A percentile compares a stretch with the other conserved stretches of the same genome.
phyloP scores from a whole-genome alignment of 169 alveolate genomes.

The Plasmodium yoelii region DNA sequence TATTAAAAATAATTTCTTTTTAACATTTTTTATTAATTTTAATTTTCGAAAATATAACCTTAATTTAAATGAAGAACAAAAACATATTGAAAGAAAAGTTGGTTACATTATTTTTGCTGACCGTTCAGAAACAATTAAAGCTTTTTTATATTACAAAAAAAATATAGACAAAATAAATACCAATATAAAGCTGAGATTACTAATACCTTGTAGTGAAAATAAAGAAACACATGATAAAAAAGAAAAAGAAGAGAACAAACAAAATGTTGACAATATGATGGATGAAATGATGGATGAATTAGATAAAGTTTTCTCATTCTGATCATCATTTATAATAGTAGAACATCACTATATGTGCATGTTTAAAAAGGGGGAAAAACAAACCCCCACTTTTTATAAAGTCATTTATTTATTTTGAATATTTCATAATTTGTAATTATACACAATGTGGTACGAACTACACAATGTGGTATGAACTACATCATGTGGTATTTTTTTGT shows the following conservation, averaged over 20 bases:
- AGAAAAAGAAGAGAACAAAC: background rate
- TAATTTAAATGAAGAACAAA: slow-evolving; percentile 37
- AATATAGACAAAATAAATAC: slow-evolving; percentile 17
- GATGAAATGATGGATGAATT: slow-evolving; percentile 56
- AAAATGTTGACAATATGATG: slow-evolving; percentile 39
- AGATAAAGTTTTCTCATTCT: slow-evolving; percentile 21
- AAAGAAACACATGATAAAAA: background rate
- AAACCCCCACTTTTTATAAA: too few species aligned
- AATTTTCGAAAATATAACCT: slow-evolving; percentile 18
- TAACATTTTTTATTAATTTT: slow-evolving; percentile 43
- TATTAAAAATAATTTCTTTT: slow-evolving; percentile 11
- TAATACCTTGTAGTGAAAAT: slow-evolving; percentile 29
- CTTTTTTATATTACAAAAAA: slow-evolving; percentile 30
- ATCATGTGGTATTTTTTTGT: too few species aligned
- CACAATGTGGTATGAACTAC: too few species aligned
- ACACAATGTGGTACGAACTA: too few species aligned
- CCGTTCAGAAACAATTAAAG: slow-evolving; percentile 58
- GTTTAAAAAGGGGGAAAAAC: background rate
- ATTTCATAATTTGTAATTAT: too few species aligned
- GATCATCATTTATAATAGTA: background rate
- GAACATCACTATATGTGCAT: background rate
- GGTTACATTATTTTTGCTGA: slow-evolving; percentile 28
- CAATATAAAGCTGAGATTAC: slow-evolving; percentile 21
- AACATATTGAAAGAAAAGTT: slow-evolving; percentile 12
- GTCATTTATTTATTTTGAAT: background rate